These are phyloP conservation scores for Blastocystis hominis DNA, from an alignment of 352 stramenopile genomes.

Conservation along the genomic window DNA sequence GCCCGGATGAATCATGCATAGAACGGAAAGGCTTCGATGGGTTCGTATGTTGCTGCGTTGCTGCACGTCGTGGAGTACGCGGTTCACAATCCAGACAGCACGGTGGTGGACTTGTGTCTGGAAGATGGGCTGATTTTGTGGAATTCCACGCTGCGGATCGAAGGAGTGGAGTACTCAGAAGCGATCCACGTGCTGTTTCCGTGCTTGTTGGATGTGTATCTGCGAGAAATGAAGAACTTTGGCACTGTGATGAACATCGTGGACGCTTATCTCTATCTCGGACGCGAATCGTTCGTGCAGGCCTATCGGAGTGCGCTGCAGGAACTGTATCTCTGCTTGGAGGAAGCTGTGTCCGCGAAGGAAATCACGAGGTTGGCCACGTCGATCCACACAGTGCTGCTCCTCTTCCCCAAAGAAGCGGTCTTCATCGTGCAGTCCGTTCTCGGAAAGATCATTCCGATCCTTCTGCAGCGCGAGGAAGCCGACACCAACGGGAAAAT, in stretches of 20 bases:
- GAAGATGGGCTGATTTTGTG: slow-evolving; percentile 36
- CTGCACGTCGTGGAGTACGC: background rate
- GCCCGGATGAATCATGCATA: background rate
- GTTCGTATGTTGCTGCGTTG: background rate
- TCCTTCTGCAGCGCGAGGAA: background rate
- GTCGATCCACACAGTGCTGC: slow-evolving; percentile 9
- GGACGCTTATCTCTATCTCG: background rate
- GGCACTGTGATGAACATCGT: background rate
- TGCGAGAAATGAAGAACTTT: slow-evolving; percentile 31
- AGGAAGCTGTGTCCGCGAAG: background rate
- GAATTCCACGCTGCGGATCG: background rate
- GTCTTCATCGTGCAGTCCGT: background rate
- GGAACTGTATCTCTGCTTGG: background rate
- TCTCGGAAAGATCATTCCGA: background rate
- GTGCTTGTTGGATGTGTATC: background rate
- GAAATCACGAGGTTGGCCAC: background rate
- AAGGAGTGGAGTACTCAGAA: background rate
- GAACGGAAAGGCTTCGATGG: background rate
- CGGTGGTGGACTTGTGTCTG: background rate
- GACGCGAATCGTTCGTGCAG: background rate
- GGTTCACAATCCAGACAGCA: background rate
- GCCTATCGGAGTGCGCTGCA: background rate
- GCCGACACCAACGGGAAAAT: background rate
- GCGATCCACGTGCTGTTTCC: background rate
- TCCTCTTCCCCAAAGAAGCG: background rate